Conservation (phyloP, 1,284 basidiomycete genomes). For the Caloboletus firmus region DNA sequence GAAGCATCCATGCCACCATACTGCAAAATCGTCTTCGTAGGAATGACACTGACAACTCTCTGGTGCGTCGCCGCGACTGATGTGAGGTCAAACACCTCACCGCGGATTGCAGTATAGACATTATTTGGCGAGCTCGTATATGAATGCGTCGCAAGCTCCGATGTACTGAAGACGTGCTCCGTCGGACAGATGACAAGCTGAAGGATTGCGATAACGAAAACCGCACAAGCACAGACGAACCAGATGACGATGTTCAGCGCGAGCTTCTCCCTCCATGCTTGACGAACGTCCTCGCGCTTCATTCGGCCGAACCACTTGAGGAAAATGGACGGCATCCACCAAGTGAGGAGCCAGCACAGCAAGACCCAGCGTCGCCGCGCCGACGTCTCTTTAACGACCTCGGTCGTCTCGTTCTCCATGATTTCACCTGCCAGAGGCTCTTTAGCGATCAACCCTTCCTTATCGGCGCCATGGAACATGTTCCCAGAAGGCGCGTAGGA, state of each 20-base stretch:
- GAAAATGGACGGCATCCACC: slow-evolving; percentile 80
- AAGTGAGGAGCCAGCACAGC: slow-evolving; percentile 89
- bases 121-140: slow-evolving; percentile 64
- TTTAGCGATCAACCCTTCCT: slow-evolving; percentile 73
- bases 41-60: slow-evolving; percentile 73
- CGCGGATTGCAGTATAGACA: slow-evolving; percentile 81
- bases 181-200: slow-evolving; percentile 92
- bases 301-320: slow-evolving; percentile 79
- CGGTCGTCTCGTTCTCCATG: slow-evolving; percentile 82
- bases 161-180: slow-evolving; percentile 84
- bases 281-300: slow-evolving; percentile 91
- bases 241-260: slow-evolving; percentile 39
- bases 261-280: slow-evolving; percentile 98
- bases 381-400: slow-evolving; percentile 80
- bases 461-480: slow-evolving; percentile 86
- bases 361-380: slow-evolving; percentile 86
- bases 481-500: slow-evolving; percentile 92
- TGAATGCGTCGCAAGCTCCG: slow-evolving; percentile 77
- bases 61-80: slow-evolving; percentile 60
- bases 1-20: slow-evolving; percentile 84
- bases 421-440: slow-evolving; percentile 79
- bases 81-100: slow-evolving; percentile 89
- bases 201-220: slow-evolving; percentile 89
- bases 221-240: too few species aligned
- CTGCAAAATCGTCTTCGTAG: slow-evolving; percentile 70